Conservation (phyloP, 2,329 filamentous ascomycete genomes). For the Colletotrichum sp. region DNA sequence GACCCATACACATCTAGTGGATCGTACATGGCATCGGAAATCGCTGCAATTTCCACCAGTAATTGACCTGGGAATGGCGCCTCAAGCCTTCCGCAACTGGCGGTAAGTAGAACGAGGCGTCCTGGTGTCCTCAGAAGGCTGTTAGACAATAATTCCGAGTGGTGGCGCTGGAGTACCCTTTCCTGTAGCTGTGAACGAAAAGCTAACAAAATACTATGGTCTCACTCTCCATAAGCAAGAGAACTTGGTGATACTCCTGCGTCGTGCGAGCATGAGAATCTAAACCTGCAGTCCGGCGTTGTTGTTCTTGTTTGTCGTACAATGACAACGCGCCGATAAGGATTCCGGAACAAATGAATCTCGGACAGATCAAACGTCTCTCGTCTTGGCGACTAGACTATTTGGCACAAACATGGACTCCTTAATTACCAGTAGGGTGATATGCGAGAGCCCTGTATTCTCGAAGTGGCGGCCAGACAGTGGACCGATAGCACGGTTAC, state of each 20-base stretch:
- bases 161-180: neutral
- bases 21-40: fast-evolving
- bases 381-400: neutral
- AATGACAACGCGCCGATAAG: neutral
- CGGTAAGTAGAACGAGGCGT: neutral
- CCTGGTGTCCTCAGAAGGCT: neutral
- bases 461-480: neutral
- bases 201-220: no score
- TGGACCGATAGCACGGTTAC: neutral
- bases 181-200: no score
- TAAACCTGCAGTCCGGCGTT: neutral
- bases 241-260: no score
- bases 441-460: neutral
- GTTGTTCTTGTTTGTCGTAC: fast-evolving
- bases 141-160: fast-evolving
- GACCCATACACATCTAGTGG: neutral
- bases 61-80: neutral
- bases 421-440: neutral
- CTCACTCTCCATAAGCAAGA: no score
- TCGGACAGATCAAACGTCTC: neutral
- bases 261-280: neutral
- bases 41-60: neutral
- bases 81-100: fast-evolving
- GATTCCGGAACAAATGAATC: neutral
- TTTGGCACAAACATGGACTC: neutral